Evolutionary conservation across 1,284 basidiomycete genomes (phyloP).

Genomic region (Phaffia rhodozyma): DNA sequence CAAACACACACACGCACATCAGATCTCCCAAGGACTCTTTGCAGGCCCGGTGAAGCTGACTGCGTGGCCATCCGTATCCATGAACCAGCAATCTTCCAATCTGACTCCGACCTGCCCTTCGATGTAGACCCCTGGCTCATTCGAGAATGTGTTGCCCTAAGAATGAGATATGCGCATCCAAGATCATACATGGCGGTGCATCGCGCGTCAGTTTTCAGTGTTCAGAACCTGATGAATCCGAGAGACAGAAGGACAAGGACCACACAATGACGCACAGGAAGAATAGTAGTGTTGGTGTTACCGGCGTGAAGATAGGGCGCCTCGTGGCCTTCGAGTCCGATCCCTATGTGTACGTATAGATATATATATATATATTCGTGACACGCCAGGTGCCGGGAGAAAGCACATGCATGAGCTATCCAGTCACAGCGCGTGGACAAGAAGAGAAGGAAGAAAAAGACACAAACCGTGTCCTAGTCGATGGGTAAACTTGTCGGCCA

Average conservation of each 20-base stretch:
- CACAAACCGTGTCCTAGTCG: slow-evolving; percentile 58
- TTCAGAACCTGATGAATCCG: background rate
- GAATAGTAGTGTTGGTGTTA: slow-evolving; percentile 35
- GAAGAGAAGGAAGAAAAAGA: background rate
- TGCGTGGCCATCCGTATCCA: slow-evolving; percentile 45
- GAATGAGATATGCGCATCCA: slow-evolving; percentile 21
- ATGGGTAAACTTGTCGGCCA: slow-evolving; percentile 61
- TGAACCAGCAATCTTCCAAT: slow-evolving; percentile 69
- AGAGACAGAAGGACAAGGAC: background rate
- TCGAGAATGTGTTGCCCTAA: slow-evolving; percentile 59
- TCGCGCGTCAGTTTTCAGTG: background rate
- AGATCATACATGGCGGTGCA: no score
- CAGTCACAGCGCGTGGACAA: background rate
- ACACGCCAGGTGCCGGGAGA: slow-evolving; percentile 18
- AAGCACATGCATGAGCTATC: background rate
- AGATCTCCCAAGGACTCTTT: slow-evolving; percentile 1
- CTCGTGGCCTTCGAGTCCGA: slow-evolving; percentile 72
- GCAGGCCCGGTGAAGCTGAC: slow-evolving; percentile 45
- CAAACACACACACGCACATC: no score
- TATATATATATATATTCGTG: slow-evolving; percentile 24
- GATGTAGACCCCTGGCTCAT: slow-evolving; percentile 76
- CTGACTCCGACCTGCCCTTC: slow-evolving; percentile 62
- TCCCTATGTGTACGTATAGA: no score
- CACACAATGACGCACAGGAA: background rate
- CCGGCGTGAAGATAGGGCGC: slow-evolving; percentile 64